Percentiles rank a stretch among this genome's conserved stretches.
Conservation (phyloP, 2,329 filamentous ascomycete genomes). For the Aspergillus ochraceoroseus region DNA sequence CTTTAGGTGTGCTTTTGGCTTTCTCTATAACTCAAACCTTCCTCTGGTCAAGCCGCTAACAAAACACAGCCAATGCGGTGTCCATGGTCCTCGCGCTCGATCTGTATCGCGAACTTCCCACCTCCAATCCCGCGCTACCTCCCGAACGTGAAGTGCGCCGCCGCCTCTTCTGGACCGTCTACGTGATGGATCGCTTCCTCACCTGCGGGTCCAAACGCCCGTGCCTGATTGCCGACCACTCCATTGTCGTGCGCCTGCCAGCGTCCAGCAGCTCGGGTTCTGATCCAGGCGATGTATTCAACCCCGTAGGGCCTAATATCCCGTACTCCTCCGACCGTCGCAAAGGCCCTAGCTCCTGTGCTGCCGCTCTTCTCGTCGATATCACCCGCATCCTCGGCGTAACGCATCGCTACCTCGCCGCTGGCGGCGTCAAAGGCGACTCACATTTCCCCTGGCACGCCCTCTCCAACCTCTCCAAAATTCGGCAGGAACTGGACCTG, state of each 20-base stretch:
- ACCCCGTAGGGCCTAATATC: slow-evolving; percentile 70
- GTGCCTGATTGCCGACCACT: slow-evolving; percentile 72
- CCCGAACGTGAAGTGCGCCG: slow-evolving; percentile 71
- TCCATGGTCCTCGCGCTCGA: slow-evolving; percentile 81
- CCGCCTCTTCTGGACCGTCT: slow-evolving; percentile 84
- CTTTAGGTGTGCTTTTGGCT: slow-evolving; percentile 57
- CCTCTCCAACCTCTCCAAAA: slow-evolving; percentile 77
- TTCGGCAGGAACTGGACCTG: slow-evolving; percentile 75
- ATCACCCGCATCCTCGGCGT: slow-evolving; percentile 76
- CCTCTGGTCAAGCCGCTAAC: too few relatives aligned
- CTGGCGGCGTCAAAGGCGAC: slow-evolving; percentile 80
- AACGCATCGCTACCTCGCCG: slow-evolving; percentile 77
- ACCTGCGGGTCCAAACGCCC: slow-evolving; percentile 76
- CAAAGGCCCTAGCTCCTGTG: slow-evolving; percentile 70
- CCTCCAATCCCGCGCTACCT: slow-evolving; percentile 55
- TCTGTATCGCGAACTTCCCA: slow-evolving; percentile 70
- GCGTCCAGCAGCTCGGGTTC: slow-evolving; percentile 58
- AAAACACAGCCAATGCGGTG: slow-evolving; percentile 60
- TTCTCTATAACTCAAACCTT: too few relatives aligned
- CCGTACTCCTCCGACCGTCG: slow-evolving; percentile 67
- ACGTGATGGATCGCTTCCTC: slow-evolving; percentile 77
- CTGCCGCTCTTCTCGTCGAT: slow-evolving; percentile 75
- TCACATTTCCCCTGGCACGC: slow-evolving; percentile 90
- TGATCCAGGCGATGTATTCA: slow-evolving; percentile 72
- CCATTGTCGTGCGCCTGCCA: slow-evolving; percentile 68